Evolutionary conservation across 257 asterid species (phyloP), one percentile per base, ranked within the genome.

Genomic region (Nicotiana paniculata): DNA sequence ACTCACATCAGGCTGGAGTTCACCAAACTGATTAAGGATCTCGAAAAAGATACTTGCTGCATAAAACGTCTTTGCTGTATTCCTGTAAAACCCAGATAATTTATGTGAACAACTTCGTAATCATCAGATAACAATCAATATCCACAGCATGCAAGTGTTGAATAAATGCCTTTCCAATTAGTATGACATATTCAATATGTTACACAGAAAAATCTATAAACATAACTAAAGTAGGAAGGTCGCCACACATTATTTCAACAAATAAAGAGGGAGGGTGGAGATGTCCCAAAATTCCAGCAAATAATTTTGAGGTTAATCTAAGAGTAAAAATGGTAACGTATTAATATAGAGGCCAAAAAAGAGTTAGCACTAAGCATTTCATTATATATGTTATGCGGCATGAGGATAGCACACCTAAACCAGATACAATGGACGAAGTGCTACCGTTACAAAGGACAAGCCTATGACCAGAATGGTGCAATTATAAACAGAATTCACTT

Each of bases 31-130:
- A 83, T 88, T 91, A 85, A 93, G 86, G 84, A 95, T 90, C 86
- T 95, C 99, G 85, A 95, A 92, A 90, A 93, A 95, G 77, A 95
- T 90, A 88, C 97, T 95, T 9, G 98, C 98, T 62, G 99, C 99
- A 86, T 93, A 95, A 84, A 93, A 93, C 16, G 99, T 95, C 89
- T 95, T 95, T 68, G 99, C 99, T 66, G 99, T 93, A 83, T 87
- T 93, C 92, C 99, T 92, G 93, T 59, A 83, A 82, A 66, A 81
- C 33, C 59, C 64, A 82, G 57, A 43, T 6, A 74, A 4, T 46
- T 46, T 39, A 21, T 54, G 18, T 54, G 59, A 54, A 54, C n/a
- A 54, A 54, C 5, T 54, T 54, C 59, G 9, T 54, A 54, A 16
- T 54, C 59, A 54, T 13, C 59, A 54, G 59, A 15, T 54, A 54